Percentiles rank a stretch among this genome's conserved stretches.
Conservation (phyloP, 441 rosid genomes). For the Erodium trifolium region DNA sequence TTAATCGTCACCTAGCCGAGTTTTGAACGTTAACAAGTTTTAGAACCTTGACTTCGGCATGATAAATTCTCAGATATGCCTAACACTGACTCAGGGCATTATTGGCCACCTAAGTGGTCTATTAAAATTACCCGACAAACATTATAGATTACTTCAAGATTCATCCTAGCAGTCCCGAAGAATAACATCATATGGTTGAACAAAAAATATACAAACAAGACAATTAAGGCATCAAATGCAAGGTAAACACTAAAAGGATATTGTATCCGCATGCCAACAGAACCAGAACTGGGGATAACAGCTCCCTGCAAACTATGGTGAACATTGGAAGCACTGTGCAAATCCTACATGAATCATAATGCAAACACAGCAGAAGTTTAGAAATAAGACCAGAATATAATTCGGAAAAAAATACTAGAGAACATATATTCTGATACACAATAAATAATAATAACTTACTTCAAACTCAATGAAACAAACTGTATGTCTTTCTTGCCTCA, state of each 20-base stretch:
- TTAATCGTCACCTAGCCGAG: no score
- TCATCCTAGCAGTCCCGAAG: background rate
- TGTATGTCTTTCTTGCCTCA: constrained; percentile 96
- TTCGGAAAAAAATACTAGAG: background rate
- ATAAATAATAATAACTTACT: constrained; percentile 35
- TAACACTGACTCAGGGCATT: background rate
- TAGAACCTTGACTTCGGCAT: no score
- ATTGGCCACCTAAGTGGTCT: background rate
- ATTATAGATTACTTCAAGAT: background rate
- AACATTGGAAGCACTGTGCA: constrained; percentile 72
- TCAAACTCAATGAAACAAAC: constrained; percentile 98
- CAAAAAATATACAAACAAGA: constrained; percentile 1
- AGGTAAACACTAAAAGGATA: constrained; percentile 51
- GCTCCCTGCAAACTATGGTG: constrained; percentile 88
- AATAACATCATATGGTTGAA: no score
- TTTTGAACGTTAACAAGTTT: no score
- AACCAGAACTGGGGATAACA: constrained; percentile 86
- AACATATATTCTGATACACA: background rate
- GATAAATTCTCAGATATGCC: no score
- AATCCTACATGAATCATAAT: constrained; percentile 48
- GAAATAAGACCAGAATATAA: background rate
- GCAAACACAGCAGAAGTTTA: constrained; percentile 2
- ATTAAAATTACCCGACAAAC: background rate
- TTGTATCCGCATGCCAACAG: constrained; percentile 98
- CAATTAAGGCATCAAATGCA: background rate